Evolutionary conservation across 2,329 filamentous ascomycete genomes (phyloP).

Genomic region (Talaromyces sp.): DNA sequence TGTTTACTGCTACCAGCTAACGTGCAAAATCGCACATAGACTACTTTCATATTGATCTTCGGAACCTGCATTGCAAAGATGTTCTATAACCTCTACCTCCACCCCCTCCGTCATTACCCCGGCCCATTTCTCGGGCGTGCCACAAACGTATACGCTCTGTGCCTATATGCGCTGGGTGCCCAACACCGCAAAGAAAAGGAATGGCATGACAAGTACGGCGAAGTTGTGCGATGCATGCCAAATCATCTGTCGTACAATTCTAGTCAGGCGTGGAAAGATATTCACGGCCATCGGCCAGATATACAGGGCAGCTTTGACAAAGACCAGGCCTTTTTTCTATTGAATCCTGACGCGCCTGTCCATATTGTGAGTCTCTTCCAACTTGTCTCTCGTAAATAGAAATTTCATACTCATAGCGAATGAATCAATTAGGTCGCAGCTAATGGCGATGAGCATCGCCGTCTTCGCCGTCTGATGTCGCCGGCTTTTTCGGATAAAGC

Average conservation of each 20-base stretch:
- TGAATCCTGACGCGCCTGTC: neutral
- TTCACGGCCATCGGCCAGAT: conserved; percentile 22
- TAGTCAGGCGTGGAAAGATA: conserved; percentile 34
- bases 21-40: neutral
- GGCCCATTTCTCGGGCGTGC: conserved; percentile 2
- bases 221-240: conserved; percentile 37
- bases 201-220: conserved; percentile 25
- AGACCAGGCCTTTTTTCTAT: conserved; percentile 22
- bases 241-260: conserved; percentile 38
- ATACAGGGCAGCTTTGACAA: conserved; percentile 12
- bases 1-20: neutral
- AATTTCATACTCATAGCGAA: neutral
- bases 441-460: conserved; percentile 19
- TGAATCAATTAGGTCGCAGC: conserved; percentile 3
- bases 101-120: conserved; percentile 5
- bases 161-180: conserved; percentile 13
- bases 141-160: neutral
- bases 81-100: conserved; percentile 7
- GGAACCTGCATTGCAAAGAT: neutral
- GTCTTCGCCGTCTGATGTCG: conserved; percentile 20
- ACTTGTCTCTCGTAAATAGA: neutral
- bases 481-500: conserved; percentile 28
- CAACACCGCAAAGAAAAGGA: conserved; percentile 19
- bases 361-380: conserved; percentile 8
- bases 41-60: neutral